Percentiles rank a stretch among this genome's conserved stretches.
Conservation (phyloP, 139 green algal genomes). For the Volvox reticuliferus region DNA sequence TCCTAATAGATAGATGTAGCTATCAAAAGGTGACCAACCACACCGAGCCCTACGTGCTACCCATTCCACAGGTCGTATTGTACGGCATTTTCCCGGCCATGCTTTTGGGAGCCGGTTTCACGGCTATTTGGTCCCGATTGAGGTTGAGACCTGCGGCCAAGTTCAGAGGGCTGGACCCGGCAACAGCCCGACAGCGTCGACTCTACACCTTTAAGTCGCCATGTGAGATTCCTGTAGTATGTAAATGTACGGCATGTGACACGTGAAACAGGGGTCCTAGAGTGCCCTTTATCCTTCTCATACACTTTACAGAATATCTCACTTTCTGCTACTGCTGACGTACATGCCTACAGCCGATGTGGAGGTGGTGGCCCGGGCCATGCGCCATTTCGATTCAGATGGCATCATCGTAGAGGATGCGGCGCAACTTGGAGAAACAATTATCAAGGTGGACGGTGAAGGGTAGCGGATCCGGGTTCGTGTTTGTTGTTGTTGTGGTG, state of each 20-base stretch:
- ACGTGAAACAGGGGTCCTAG: no score
- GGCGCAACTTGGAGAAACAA: conserved; percentile 19
- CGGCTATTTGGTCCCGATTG: neutral
- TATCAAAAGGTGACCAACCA: neutral
- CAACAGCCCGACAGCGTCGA: neutral
- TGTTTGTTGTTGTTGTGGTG: neutral
- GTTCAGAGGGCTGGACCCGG: conserved; percentile 16
- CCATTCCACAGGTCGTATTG: conserved; percentile 49
- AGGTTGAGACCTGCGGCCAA: neutral
- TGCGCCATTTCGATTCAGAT: conserved; percentile 48
- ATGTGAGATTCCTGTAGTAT: neutral
- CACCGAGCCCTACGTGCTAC: neutral
- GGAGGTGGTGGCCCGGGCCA: conserved; percentile 33
- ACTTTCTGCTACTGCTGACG: no score
- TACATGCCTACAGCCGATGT: conserved; percentile 19
- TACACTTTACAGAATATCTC: no score
- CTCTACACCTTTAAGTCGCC: neutral
- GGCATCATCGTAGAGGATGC: conserved; percentile 15
- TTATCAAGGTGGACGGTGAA: conserved; percentile 46
- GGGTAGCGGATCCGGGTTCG: no score
- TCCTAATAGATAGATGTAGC: no score
- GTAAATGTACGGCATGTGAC: no score
- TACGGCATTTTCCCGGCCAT: conserved; percentile 48
- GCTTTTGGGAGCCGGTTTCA: neutral
- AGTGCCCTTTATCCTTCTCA: no score